Base-by-base conservation (phyloP, 306 rosid species). In the Erythrophleum fordii region DNA sequence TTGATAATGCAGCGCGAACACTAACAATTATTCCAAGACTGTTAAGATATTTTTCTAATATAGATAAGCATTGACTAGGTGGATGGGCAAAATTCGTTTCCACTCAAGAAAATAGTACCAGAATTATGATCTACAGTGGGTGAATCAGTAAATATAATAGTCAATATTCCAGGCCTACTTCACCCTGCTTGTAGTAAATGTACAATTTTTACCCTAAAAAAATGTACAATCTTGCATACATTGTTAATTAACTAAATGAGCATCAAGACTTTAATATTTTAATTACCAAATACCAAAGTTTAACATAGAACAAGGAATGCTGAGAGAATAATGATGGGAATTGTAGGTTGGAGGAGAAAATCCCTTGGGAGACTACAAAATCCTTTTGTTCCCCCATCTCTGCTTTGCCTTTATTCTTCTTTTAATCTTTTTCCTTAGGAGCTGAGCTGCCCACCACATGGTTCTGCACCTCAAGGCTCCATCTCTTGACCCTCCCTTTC, bases 301-400 rank as follows among this genome's bases (percentile, higher is more conserved):
- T 26, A 66, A 71, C 49, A 66, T 25, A 59, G 42, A 37, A 37
- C 8, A 5, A 34, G 37, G 5, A 56, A 58, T 4, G 18, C 11
- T 58, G 12, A 12, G 35, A 83, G 90, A 94, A 92, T 88, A 91
- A 92, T 91, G 90, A 91, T 91, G 90, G 90, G 90, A 76, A 80
- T 65, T 65, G 85, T 83, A 87, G 92, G 87, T 83, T 76, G 84
- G 89, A 84, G 58, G 82, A 80, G 95, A 87, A 88, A 84, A 95
- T 92, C 98, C 97, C 97, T 95, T 83, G 98, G 88, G 86, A 78
- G 75, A 92, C 95, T 95, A 92, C 94, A 95, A 92, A 91, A 95
- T 95, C 97, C 94, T 29, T 85, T 88, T 86, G 86, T 85, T 86
- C 88, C 88, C 86, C 74, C 80, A 78, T 72, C 85, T 80, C 20